Conservation (phyloP, 1,139 yeast species). For the Geotrichum siamense region DNA sequence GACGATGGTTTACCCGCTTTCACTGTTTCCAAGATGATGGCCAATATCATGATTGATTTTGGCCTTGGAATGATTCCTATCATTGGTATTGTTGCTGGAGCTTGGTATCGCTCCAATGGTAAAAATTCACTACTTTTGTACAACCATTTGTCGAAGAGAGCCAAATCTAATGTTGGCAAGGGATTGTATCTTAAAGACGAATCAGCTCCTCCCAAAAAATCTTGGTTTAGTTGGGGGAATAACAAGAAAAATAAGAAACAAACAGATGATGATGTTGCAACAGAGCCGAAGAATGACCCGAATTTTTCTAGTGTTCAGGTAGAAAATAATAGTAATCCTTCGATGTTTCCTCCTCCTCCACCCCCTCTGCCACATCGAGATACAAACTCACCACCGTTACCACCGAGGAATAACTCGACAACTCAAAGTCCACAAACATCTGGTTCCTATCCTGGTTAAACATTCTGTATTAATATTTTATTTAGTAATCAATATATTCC, state of each 20-base stretch:
- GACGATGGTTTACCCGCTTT: slow-evolving; percentile 50
- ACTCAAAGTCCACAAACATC: too few species aligned
- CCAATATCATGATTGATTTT: slow-evolving; percentile 59
- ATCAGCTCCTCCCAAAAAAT: not conserved
- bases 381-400: too few species aligned
- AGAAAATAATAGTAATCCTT: too few species aligned
- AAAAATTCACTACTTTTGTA: slow-evolving; percentile 63
- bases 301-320: too few species aligned
- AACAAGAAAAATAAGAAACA: slow-evolving; percentile 5
- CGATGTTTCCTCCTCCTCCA: too few species aligned
- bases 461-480: too few species aligned
- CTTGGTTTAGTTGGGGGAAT: slow-evolving; percentile 12
- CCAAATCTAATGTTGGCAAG: slow-evolving; percentile 11
- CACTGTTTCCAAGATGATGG: slow-evolving; percentile 47
- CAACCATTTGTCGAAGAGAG: slow-evolving; percentile 12
- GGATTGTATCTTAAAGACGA: slow-evolving; percentile 9
- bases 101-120: slow-evolving; percentile 67
- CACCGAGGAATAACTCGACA: too few species aligned
- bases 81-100: slow-evolving; percentile 61
- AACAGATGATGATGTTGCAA: too few species aligned
- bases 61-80: slow-evolving; percentile 64
- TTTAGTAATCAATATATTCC: too few species aligned
- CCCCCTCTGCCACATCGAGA: too few species aligned
- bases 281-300: too few species aligned
- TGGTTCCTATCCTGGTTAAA: too few species aligned